Evolutionary conservation across 495 filamentous ascomycete genomes (phyloP).

Genomic region (Hyaloscypha bicolor): DNA sequence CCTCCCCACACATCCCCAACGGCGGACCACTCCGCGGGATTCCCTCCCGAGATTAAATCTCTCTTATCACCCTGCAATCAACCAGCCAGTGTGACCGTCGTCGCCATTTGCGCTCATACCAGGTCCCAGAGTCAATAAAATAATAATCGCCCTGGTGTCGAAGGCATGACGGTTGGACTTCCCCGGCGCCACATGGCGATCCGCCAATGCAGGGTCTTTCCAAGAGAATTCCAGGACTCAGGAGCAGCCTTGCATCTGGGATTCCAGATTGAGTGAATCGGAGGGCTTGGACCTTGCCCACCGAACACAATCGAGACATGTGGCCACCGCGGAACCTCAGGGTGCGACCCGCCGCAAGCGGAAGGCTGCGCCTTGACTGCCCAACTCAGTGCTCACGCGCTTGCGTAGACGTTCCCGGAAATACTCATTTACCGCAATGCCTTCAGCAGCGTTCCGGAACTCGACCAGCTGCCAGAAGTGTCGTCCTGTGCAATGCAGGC

Average conservation of each 20-base stretch:
- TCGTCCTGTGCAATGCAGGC: slow-evolving; percentile 4
- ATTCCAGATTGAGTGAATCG: background rate
- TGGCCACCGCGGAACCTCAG: slow-evolving; percentile 6
- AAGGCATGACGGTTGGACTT: background rate
- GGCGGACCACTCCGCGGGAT: background rate
- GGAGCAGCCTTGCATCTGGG: background rate
- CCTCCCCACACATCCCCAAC: background rate
- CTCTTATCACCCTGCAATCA: slow-evolving; percentile 1
- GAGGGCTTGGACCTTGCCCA: slow-evolving; percentile 1
- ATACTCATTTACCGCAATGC: background rate
- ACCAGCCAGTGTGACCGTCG: background rate
- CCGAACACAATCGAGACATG: slow-evolving; percentile 14
- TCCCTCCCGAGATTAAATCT: background rate
- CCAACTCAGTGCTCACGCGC: no score
- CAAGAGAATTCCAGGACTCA: background rate
- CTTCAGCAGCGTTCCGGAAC: background rate
- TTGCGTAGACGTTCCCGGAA: no score
- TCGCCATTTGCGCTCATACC: no score
- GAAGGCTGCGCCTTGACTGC: no score
- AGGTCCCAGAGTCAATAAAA: background rate
- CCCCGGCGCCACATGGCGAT: background rate
- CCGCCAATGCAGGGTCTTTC: background rate
- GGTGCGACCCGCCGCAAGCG: slow-evolving; percentile 6
- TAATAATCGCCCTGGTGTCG: background rate
- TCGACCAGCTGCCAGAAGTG: background rate